Evolutionary conservation across 345 rosid species (phyloP), one percentile per base, ranked within the genome.

Genomic region (Camelina hispida): DNA sequence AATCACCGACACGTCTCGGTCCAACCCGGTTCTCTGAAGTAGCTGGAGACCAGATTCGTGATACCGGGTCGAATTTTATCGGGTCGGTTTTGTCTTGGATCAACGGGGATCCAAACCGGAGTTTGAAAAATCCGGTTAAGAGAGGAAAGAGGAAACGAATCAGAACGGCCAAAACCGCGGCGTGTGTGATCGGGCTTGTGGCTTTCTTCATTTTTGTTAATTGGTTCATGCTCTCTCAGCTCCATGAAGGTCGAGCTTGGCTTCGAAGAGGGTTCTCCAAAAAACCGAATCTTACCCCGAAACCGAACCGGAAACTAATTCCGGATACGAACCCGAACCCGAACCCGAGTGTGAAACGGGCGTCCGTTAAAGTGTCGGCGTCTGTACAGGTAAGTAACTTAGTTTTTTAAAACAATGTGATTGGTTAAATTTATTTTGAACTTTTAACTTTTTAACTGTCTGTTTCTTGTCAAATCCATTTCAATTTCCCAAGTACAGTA

Each of bases 211-310:
- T 95, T 76, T 62, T 90, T 51, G 85, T 88, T 28, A 88, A 92
- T 78, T 89, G 89, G 87, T 83, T 87, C 62, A 85, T 92, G 97
- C 82, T 92, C 43, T 76, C 81, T 68, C 83, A 86, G 66, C 84
- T 95, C 22, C 93, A 87, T 44, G 88, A 83, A 69, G 81, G 75
- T 43, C 81, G 82, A 52, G 62, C 79, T 25, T 79, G 81, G 72
- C 61, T 63, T 37, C 82, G 75, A 37, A 69, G 63, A 51, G 73
- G 70, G 18, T 81, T 80, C 74, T 50, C 81, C 1, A 75, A 38
- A 44, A 83, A 72, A 40, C 46, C 73, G 2, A 65, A 64, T 37
- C 54, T 18, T 2, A 35, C 62, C 13, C 57, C 25, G 14, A 77
- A 55, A 8, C 52, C 25, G 7, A 84, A 60, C 3, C 17, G 18